phyloP scores from a whole-genome alignment of 2,329 filamentous ascomycete genomes.

The Apiospora malaysiana region DNA sequence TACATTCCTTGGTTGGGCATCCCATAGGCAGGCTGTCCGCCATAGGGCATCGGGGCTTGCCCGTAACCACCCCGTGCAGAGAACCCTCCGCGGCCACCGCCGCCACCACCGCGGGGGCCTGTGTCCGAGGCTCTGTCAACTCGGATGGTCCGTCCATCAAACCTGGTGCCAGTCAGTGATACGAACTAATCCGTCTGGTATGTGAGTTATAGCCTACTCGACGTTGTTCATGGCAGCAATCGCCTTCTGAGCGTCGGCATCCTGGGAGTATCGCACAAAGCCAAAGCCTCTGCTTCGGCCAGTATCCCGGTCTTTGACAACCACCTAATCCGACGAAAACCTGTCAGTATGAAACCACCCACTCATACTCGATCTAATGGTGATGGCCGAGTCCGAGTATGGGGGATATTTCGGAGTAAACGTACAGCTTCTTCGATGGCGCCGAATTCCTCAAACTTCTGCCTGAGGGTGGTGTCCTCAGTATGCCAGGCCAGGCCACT shows the following conservation, averaged over 20 bases:
- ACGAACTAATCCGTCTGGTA: background rate
- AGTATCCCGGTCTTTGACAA: conserved; percentile 97
- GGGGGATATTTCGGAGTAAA: conserved; percentile 24
- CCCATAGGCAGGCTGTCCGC: conserved; percentile 44
- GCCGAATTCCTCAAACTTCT: conserved; percentile 93
- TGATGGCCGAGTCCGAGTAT: background rate
- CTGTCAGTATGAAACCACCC: conserved; percentile 28
- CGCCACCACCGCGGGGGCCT: conserved; percentile 64
- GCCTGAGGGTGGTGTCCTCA: conserved; percentile 82
- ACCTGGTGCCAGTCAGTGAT: conserved; percentile 58
- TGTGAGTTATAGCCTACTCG: conserved; percentile 67
- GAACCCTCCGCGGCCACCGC: conserved; percentile 40
- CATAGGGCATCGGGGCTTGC: conserved; percentile 43
- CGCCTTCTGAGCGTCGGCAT: conserved; percentile 76
- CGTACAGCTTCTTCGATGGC: conserved; percentile 93
- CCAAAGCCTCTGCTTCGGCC: conserved; percentile 96
- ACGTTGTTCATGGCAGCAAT: conserved; percentile 84
- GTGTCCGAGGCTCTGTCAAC: conserved; percentile 95
- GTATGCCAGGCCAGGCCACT: conserved; percentile 99
- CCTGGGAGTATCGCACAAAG: conserved; percentile 87
- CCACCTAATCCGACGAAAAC: conserved; percentile 65
- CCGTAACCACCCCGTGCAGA: conserved; percentile 34
- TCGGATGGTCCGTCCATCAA: conserved; percentile 92
- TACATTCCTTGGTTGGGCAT: conserved; percentile 45
- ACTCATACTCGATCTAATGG: background rate